Evolutionary conservation across 345 rosid genomes (phyloP), one percentile per base, ranked within the genome.

Genomic region (Populus alba): DNA sequence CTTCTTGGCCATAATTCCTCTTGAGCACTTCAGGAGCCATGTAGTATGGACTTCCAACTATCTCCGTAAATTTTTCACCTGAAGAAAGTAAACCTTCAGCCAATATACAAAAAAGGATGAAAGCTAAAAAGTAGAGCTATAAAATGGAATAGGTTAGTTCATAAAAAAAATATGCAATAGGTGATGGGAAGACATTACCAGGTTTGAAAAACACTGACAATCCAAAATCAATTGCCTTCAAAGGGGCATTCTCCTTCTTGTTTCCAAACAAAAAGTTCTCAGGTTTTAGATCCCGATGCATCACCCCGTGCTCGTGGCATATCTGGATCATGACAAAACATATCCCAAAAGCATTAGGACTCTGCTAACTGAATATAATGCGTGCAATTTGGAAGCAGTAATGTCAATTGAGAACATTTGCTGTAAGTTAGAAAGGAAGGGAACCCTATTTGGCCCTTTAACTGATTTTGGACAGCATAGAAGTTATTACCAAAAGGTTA

Each of bases 31-130:
- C 85, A 67, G 85, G 85, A 39, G 85, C 85, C 85, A 82, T 82
- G 75, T 82, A 82, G 62, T 82, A 82, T 75, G 85, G 85, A 79
- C 82, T 82, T 75, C 85, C 85, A 16, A 82, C 85, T 57, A 82
- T 82, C 70, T 82, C 85, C 25, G 35, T 61, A 49, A 82, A 82
- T 68, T 22, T 79, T 72, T 82, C 85, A 55, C 85, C 85, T 82
- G 80, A 4, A 74, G 37, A 59, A 75, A 78, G 53, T 8, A 49
- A 70, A 71, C 37, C 31, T 70, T 81, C 61, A 63, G 70, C 55
- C 17, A 22, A 20, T 38, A 45, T 35, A 47, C 51, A 39, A 12
- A 39, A 38, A 67, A 66, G 25, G 33, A 57, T 8, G 31, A 53
- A 20, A 51, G 15, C 29, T 27, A 43, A 20, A 72, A 79, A 61